Conservation (phyloP, 2,329 filamentous ascomycete species). For the Aspergillus calidoustus region DNA sequence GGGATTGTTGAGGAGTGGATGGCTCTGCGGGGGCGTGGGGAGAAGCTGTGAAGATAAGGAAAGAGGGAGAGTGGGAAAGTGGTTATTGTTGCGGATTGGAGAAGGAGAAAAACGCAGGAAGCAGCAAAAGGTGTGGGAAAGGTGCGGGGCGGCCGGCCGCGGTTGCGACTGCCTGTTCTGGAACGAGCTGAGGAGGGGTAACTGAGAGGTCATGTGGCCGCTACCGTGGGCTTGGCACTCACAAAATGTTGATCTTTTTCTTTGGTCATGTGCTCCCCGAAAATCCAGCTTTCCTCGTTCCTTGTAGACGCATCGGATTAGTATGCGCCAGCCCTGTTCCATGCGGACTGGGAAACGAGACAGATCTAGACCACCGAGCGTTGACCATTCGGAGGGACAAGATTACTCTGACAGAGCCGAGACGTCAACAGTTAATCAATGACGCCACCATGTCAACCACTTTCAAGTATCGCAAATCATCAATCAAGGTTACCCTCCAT, state of each 20-base stretch:
- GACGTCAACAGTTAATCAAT: not conserved
- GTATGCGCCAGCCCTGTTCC: too few relatives aligned
- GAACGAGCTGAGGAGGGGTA: not conserved
- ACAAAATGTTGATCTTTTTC: not conserved
- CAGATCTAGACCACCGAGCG: not conserved
- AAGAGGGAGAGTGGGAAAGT: not conserved
- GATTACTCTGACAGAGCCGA: not conserved
- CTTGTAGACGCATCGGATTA: too few relatives aligned
- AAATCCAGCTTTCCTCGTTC: too few relatives aligned
- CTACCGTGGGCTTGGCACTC: not conserved
- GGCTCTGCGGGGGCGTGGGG: conserved; percentile 1
- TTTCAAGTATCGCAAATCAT: not conserved
- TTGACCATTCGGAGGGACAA: not conserved
- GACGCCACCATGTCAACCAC: not conserved
- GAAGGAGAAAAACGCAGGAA: not conserved
- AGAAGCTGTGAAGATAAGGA: not conserved
- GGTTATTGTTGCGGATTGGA: conserved; percentile 1
- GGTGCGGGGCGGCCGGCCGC: not conserved
- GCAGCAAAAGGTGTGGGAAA: not conserved
- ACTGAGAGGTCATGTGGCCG: not conserved
- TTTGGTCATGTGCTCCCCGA: too few relatives aligned
- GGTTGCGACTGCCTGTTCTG: conserved; percentile 3
- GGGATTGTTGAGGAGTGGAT: conserved; percentile 34
- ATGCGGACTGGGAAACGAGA: too few relatives aligned
- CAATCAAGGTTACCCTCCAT: not conserved